Conservation (phyloP, 441 rosid species). For the Gossypium aridum region DNA sequence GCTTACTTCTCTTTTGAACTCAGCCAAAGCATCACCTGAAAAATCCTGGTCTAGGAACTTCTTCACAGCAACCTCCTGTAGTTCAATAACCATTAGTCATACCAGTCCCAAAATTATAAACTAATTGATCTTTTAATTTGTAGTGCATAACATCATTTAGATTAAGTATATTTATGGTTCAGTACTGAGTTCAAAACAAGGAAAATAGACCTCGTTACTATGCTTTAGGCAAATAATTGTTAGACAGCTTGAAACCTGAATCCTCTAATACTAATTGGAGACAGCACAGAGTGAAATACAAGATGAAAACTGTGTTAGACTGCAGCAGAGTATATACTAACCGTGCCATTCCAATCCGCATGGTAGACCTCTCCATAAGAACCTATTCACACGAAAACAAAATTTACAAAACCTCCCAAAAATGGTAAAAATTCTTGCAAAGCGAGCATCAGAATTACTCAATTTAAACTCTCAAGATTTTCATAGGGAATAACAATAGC, state of each 20-base stretch:
- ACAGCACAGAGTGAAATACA: not conserved
- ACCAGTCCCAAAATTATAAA: conserved; percentile 15
- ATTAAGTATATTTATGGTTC: not conserved
- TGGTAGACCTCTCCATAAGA: conserved; percentile 98
- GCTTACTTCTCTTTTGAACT: conserved; percentile 97
- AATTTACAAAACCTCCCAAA: conserved; percentile 3
- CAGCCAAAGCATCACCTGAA: conserved; percentile 95
- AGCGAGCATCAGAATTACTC: not conserved
- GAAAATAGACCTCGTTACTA: not conserved
- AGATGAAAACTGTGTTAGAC: not conserved
- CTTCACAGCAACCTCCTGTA: conserved; percentile 99
- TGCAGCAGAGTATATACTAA: conserved; percentile 32
- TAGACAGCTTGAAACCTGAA: not conserved
- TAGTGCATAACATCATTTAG: not conserved
- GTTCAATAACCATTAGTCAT: conserved; percentile 18
- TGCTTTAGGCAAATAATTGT: not conserved
- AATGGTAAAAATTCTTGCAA: not conserved
- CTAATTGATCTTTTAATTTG: not conserved
- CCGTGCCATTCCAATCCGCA: conserved; percentile 99
- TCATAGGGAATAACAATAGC: not conserved
- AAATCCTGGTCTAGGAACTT: conserved; percentile 98
- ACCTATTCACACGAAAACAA: conserved; percentile 45
- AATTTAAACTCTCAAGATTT: not conserved
- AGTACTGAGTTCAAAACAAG: not conserved
- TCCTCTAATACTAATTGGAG: not conserved